phyloP scores from a whole-genome alignment of 371 early-diverging fungal species.

The Mucor plumbeus region DNA sequence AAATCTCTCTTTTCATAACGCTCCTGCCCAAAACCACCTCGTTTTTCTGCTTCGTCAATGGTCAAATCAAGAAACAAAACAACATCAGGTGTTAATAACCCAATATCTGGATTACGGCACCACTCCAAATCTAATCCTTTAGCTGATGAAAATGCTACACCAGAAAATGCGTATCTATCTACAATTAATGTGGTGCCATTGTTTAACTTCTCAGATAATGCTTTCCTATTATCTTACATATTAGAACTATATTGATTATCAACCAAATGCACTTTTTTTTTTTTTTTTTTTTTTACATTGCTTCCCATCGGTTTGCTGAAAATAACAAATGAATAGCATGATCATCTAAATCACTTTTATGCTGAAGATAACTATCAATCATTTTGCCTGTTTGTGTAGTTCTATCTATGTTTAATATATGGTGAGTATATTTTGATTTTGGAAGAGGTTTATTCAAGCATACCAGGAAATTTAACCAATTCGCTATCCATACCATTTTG shows the following conservation, averaged over 20 bases:
- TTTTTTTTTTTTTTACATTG: conserved; percentile 25
- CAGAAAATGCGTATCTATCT: conserved; percentile 98
- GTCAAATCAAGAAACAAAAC: conserved; percentile 93
- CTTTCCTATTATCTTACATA: conserved; percentile 46
- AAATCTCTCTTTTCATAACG: conserved; percentile 92
- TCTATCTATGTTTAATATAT: conserved; percentile 67
- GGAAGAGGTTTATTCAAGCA: neutral
- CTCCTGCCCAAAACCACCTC: conserved; percentile 95
- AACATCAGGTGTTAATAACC: conserved; percentile 87
- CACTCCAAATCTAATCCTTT: conserved; percentile 89
- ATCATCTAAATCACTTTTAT: conserved; percentile 73
- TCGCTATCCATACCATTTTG: conserved; percentile 49
- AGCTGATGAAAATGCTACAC: conserved; percentile 93
- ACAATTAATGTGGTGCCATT: conserved; percentile 83
- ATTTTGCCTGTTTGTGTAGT: conserved; percentile 90
- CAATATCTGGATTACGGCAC: conserved; percentile 91
- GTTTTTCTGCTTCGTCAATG: conserved; percentile 71
- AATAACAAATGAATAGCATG: conserved; percentile 95
- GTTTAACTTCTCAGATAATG: conserved; percentile 58
- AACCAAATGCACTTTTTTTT: neutral
- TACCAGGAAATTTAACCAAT: conserved; percentile 81
- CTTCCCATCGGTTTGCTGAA: conserved; percentile 83
- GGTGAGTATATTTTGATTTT: neutral
- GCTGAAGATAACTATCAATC: conserved; percentile 88
- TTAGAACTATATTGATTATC: too few species aligned